Evolutionary conservation across 495 filamentous ascomycete species (phyloP).

Genomic region (Pseudevernia furfuracea): DNA sequence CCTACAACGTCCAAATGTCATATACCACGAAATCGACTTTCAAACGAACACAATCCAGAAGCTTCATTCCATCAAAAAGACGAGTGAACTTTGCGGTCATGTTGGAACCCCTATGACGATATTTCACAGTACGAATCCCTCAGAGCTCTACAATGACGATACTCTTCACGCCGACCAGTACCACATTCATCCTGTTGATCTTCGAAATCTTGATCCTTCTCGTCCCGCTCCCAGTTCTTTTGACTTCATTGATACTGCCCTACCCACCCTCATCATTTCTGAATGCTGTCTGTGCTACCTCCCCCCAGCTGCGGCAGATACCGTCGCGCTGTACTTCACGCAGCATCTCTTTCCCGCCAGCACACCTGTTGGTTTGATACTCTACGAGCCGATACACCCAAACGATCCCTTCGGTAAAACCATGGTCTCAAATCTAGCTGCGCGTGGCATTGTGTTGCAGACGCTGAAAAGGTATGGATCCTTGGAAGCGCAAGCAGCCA

Average conservation of each 20-base stretch:
- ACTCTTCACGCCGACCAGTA: conserved; percentile 45
- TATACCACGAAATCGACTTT: conserved; percentile 95
- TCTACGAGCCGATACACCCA: conserved; percentile 86
- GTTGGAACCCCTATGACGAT: neutral
- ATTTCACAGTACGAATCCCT: neutral
- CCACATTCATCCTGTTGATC: conserved; percentile 73
- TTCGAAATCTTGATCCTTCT: conserved; percentile 49
- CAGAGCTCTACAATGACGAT: conserved; percentile 4
- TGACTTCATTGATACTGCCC: conserved; percentile 39
- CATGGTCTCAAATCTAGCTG: conserved; percentile 85
- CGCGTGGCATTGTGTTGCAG: conserved; percentile 75
- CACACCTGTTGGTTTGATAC: conserved; percentile 51
- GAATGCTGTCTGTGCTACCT: conserved; percentile 95
- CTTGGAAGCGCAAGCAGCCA: conserved; percentile 53
- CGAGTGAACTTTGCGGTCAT: neutral
- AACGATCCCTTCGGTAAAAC: conserved; percentile 77
- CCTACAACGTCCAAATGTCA: conserved; percentile 34
- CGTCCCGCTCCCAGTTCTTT: conserved; percentile 17
- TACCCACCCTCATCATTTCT: conserved; percentile 79
- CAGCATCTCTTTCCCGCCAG: conserved; percentile 39
- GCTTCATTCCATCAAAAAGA: neutral
- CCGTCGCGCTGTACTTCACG: conserved; percentile 61
- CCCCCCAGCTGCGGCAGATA: conserved; percentile 48
- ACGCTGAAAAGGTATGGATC: conserved; percentile 66
- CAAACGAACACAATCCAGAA: conserved; percentile 62